phyloP scores from a whole-genome alignment of 208 protist genomes.

The Leishmania turanica region DNA sequence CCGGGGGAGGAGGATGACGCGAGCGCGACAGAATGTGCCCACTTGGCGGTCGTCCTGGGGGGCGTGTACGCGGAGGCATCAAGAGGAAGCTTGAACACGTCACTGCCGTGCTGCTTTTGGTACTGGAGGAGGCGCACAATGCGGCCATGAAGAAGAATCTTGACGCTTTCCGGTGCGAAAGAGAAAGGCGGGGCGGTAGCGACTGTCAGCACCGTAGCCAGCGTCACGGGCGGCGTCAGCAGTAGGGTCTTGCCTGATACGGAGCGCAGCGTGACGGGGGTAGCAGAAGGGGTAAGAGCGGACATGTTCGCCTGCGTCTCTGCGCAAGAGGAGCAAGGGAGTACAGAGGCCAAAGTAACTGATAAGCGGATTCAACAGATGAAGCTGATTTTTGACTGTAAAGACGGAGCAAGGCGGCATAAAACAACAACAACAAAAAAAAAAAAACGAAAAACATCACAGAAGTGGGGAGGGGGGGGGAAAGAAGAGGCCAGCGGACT shows the following conservation, averaged over 20 bases:
- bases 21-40: background rate
- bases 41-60: background rate
- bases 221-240: slow-evolving; percentile 44
- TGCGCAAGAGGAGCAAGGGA: background rate
- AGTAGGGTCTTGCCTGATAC: slow-evolving; percentile 41
- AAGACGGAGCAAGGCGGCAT: background rate
- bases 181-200: slow-evolving; percentile 39
- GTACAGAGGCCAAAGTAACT: background rate
- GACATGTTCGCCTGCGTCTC: background rate
- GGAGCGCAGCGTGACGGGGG: slow-evolving; percentile 39
- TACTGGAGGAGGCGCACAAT: slow-evolving; percentile 18
- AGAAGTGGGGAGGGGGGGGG: background rate
- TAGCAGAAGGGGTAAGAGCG: background rate
- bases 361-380: background rate
- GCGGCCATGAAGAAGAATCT: slow-evolving; percentile 29
- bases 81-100: slow-evolving; percentile 1
- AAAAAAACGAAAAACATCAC: background rate
- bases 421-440: too few relatives aligned
- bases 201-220: slow-evolving; percentile 35
- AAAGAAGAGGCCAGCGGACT: background rate
- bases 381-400: background rate
- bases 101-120: slow-evolving; percentile 9
- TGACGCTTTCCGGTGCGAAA: slow-evolving; percentile 37
- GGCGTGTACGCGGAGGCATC: slow-evolving; percentile 22
- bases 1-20: background rate